Percentiles rank a stretch among this genome's conserved stretches.
These are phyloP conservation scores for Populus tomentosa DNA, from an alignment of 441 rosid species.

Conservation along the genomic window DNA sequence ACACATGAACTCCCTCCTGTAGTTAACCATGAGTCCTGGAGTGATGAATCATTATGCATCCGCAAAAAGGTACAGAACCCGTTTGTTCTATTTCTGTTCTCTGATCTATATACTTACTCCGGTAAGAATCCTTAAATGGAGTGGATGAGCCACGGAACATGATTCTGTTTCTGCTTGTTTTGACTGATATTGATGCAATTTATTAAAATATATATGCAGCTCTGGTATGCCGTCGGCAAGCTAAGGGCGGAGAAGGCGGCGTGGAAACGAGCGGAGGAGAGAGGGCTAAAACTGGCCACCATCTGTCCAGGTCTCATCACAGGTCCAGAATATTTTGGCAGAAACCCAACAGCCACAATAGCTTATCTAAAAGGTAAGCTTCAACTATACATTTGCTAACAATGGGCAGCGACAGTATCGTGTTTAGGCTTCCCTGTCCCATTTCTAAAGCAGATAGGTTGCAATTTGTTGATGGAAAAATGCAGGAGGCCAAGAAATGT, in stretches of 20 bases:
- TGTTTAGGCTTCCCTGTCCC: no score
- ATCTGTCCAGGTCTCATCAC: constrained; percentile 74
- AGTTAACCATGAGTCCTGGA: constrained; percentile 71
- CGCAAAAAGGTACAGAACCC: constrained; percentile 48
- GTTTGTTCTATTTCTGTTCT: background rate
- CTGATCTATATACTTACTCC: background rate
- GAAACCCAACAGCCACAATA: constrained; percentile 60
- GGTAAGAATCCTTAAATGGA: background rate
- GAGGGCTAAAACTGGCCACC: constrained; percentile 54
- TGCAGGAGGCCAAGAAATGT: constrained; percentile 73
- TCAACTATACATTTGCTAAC: background rate
- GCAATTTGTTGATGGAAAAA: background rate
- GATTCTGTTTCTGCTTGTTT: background rate
- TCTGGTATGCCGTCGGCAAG: constrained; percentile 93
- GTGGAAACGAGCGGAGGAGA: constrained; percentile 56
- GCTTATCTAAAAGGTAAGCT: constrained; percentile 58
- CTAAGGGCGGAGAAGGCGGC: constrained; percentile 78
- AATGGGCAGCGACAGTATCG: no score
- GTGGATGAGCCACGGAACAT: background rate
- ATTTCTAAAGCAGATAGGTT: no score
- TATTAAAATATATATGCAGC: constrained; percentile 31
- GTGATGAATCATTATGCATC: constrained; percentile 66
- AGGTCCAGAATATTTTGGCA: constrained; percentile 49
- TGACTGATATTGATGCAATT: background rate
- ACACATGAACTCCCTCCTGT: constrained; percentile 30